A percentile compares a stretch with the other conserved stretches of the same genome.
phyloP scores from a whole-genome alignment of 139 green algal genomes.

The Chloropicon primus region DNA sequence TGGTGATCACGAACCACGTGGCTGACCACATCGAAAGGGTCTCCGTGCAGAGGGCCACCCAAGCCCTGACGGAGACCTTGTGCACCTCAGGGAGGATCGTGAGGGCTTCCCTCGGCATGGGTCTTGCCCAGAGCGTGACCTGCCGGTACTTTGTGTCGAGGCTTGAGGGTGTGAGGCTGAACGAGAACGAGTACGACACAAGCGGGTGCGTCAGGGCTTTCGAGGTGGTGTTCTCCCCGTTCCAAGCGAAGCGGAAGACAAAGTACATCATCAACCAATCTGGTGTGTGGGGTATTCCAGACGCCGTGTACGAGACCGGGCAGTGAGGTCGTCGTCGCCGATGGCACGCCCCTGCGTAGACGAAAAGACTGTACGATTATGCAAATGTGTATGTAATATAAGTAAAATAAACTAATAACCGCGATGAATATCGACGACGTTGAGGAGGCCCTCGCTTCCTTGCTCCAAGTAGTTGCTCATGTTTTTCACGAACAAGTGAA shows the following conservation, averaged over 20 bases:
- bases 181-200: background rate
- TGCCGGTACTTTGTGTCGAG: background rate
- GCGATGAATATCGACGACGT: background rate
- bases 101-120: background rate
- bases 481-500: background rate
- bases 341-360: no score
- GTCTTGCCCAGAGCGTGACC: background rate
- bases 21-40: slow-evolving; percentile 20
- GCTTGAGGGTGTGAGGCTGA: background rate
- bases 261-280: background rate
- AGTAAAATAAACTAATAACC: background rate
- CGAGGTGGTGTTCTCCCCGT: background rate
- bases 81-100: background rate
- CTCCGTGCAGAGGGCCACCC: background rate
- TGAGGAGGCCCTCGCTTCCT: background rate
- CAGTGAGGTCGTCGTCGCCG: no score
- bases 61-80: background rate
- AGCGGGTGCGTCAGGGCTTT: background rate
- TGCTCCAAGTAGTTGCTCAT: background rate
- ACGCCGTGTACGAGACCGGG: background rate
- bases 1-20: slow-evolving; percentile 58
- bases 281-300: background rate
- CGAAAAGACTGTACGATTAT: no score
- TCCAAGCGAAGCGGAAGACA: background rate
- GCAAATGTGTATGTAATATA: no score